Evolutionary conservation across 495 filamentous ascomycete genomes (phyloP).

Genomic region (Poronia punctata): DNA sequence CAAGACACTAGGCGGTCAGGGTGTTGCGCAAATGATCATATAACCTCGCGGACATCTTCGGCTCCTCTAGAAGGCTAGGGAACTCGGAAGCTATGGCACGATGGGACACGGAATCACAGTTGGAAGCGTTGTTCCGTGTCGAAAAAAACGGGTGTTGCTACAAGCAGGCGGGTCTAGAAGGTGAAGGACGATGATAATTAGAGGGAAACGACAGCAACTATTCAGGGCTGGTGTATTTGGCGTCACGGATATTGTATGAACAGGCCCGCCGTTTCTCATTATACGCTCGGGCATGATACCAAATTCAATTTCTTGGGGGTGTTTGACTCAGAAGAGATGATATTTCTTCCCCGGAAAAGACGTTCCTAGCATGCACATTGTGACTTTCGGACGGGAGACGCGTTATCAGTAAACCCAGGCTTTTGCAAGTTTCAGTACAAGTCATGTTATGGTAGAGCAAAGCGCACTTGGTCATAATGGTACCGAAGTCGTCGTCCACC

Average conservation of each 20-base stretch:
- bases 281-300: constrained; percentile 2
- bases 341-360: constrained; percentile 5
- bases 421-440: no score
- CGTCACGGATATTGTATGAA: constrained; percentile 15
- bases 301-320: constrained; percentile 6
- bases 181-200: background rate
- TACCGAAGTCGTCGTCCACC: no score
- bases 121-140: no score
- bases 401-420: no score
- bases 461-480: no score
- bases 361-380: background rate
- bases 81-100: background rate
- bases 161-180: background rate
- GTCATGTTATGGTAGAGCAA: no score
- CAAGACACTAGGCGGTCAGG: constrained; percentile 92
- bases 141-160: no score
- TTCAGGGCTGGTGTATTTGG: constrained; percentile 12
- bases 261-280: constrained; percentile 7
- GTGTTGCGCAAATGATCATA: constrained; percentile 98
- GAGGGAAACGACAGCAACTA: constrained; percentile 7
- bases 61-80: background rate
- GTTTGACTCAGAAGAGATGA: constrained; percentile 2
- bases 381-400: background rate
- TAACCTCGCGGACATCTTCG: constrained; percentile 33
- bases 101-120: no score